Evolutionary conservation across 2,329 filamentous ascomycete species (phyloP).

Genomic region (Fusarium sterilihyphosum): DNA sequence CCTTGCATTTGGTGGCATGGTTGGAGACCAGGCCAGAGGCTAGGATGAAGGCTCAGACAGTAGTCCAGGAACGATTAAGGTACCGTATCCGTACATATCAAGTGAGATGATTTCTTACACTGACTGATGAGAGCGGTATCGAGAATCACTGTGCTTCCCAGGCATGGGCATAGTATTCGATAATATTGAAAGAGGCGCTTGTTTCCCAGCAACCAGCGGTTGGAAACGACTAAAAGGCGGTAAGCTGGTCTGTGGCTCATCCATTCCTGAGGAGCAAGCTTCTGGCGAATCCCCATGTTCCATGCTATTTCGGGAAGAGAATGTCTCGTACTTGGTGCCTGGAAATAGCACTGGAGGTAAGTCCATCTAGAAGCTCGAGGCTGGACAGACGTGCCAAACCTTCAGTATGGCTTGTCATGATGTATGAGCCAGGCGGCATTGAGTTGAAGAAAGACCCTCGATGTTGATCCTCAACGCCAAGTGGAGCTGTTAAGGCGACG

Average conservation of each 20-base stretch:
- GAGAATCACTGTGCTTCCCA: neutral
- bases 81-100: constrained; percentile 22
- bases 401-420: neutral
- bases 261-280: constrained; percentile 15
- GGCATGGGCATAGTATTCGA: neutral
- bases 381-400: constrained; percentile 10
- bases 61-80: constrained; percentile 40
- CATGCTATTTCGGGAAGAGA: constrained; percentile 9
- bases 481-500: constrained; percentile 41
- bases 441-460: constrained; percentile 31
- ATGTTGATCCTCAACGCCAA: constrained; percentile 35
- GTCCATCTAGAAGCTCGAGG: constrained; percentile 5
- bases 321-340: constrained; percentile 9
- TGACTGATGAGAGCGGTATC: neutral
- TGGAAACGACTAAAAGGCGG: constrained; percentile 11
- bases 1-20: constrained; percentile 46
- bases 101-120: constrained; percentile 5
- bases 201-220: constrained; percentile 16
- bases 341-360: constrained; percentile 11
- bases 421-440: constrained; percentile 16
- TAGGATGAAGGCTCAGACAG: constrained; percentile 32
- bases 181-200: neutral
- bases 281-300: constrained; percentile 1
- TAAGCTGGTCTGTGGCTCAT: constrained; percentile 16
- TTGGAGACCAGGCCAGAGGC: constrained; percentile 38